Base-by-base conservation (phyloP, 495 filamentous ascomycete species). In the Elasticomyces elasticus region DNA sequence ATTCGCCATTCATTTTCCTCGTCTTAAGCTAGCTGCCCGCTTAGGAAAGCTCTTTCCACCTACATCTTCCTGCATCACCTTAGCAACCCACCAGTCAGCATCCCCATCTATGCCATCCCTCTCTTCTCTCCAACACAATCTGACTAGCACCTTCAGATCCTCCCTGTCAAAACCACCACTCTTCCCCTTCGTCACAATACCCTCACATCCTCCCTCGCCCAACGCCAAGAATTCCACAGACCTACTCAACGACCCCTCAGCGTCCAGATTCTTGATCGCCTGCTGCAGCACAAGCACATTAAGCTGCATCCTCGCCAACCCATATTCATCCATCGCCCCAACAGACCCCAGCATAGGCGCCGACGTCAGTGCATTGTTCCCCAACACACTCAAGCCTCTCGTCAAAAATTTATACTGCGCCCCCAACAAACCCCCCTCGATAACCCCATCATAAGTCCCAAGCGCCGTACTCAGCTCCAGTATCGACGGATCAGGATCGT, bases 261-360 rank as follows among this genome's bases (percentile, higher is more conserved):
- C 71, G 65, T 87, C 88, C 54, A 98, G 84, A 50, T 92, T 92
- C 69, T 90, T 94, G 49, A 98, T 76, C 59, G 95, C 95, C 61
- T 97, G 94, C 64, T 95, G 90, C 26, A 98, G 71, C 43, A 98
- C 92, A 9, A 94, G 74, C 42, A 97, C 87, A 63, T 97, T 94
- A 26, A 96, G 77, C 61, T 87, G 83, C 74, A 97, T 85, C 6
- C 88, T 78, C 20, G 80, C 76, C 57, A 82, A 86, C 15, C 94
- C 92, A 52, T 82, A 76, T 30, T 70, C 69, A 56, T 94, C 90
- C 76, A 94, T 82, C 1, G 76, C 76, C 30, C 78, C 77, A 43
- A 89, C 83, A 11, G 67, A 69, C 10, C 79, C 79, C 59, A 81
- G 79, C n/a, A 77, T 20, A 9, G 24, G 10, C 3, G n/a, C 66